Percentiles rank a stretch among this genome's conserved stretches.
phyloP scores from a whole-genome alignment of 1,139 yeast species.

The Saccharomyces hybrid region DNA sequence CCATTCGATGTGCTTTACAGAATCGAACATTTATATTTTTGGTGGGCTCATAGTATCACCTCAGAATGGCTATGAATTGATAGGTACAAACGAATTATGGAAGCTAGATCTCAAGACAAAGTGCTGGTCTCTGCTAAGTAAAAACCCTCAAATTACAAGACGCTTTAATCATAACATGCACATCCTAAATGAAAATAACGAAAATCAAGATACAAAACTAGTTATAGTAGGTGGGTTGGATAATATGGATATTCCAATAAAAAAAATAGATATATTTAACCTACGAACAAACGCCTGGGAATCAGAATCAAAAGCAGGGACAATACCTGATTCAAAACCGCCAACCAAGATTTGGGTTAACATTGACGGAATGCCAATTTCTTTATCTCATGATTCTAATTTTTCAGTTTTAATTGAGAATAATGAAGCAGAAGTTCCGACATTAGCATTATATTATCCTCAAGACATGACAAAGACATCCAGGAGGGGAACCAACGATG shows the following conservation, averaged over 20 bases:
- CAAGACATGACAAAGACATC: slow-evolving; percentile 1
- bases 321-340: slow-evolving; percentile 2
- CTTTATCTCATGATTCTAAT: slow-evolving; percentile 17
- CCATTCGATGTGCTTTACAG: slow-evolving; percentile 48
- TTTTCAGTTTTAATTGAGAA: slow-evolving; percentile 23
- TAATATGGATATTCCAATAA: slow-evolving; percentile 35
- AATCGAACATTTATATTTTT: slow-evolving; percentile 46
- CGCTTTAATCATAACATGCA: slow-evolving; percentile 50
- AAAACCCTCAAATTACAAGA: slow-evolving; percentile 32
- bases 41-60: slow-evolving; percentile 48
- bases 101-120: slow-evolving; percentile 45
- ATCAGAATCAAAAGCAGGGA: slow-evolving; percentile 18
- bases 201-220: slow-evolving; percentile 45
- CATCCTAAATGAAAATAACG: slow-evolving; percentile 36
- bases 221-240: slow-evolving; percentile 57
- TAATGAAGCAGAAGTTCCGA: slow-evolving; percentile 23
- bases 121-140: slow-evolving; percentile 46
- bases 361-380: slow-evolving; percentile 17
- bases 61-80: slow-evolving; percentile 32
- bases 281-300: slow-evolving; percentile 42
- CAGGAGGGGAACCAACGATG: neutral
- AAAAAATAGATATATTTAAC: slow-evolving; percentile 46
- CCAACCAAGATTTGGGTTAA: slow-evolving; percentile 9
- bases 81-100: slow-evolving; percentile 60
- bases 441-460: slow-evolving; percentile 20